Conservation (phyloP, 768 basidiomycete species). For the Fistulinella prunicolor region DNA sequence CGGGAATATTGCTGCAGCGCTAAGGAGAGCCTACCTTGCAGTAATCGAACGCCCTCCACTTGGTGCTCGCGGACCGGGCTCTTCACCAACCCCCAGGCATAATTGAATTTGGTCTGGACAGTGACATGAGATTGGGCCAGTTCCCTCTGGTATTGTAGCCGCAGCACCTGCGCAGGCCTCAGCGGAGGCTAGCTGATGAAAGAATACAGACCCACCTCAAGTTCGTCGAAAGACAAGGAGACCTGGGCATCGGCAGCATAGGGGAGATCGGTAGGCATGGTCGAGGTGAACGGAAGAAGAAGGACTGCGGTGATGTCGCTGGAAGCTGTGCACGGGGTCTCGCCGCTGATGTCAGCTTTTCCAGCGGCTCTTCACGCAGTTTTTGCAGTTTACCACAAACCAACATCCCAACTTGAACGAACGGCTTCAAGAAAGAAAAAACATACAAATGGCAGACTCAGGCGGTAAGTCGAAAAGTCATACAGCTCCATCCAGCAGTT, state of each 20-base stretch:
- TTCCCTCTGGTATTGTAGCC: conserved; percentile 88
- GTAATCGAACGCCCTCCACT: conserved; percentile 84
- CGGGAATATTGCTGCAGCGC: background rate
- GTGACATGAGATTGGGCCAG: conserved; percentile 79
- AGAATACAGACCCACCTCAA: conserved; percentile 55
- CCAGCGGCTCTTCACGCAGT: conserved; percentile 7
- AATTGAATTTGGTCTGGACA: conserved; percentile 96
- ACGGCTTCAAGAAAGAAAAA: conserved; percentile 12
- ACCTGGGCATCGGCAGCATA: conserved; percentile 95
- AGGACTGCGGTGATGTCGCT: conserved; percentile 11
- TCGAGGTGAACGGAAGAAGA: conserved; percentile 12
- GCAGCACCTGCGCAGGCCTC: conserved; percentile 59
- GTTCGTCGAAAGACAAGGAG: conserved; percentile 84
- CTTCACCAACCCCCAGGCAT: conserved; percentile 95
- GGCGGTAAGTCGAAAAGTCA: conserved; percentile 46
- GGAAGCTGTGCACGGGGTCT: conserved; percentile 19
- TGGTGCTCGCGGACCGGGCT: conserved; percentile 82
- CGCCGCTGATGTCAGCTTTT: conserved; percentile 26
- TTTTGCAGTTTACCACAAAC: conserved; percentile 23
- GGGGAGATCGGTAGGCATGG: conserved; percentile 80
- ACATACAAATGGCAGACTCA: conserved; percentile 45
- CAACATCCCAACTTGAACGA: conserved; percentile 19
- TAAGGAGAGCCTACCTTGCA: conserved; percentile 64
- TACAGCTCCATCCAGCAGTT: conserved; percentile 15
- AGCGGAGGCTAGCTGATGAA: background rate